These are phyloP conservation scores for Colletotrichum agaves DNA, from an alignment of 2,329 filamentous ascomycete species.

Conservation along the genomic window DNA sequence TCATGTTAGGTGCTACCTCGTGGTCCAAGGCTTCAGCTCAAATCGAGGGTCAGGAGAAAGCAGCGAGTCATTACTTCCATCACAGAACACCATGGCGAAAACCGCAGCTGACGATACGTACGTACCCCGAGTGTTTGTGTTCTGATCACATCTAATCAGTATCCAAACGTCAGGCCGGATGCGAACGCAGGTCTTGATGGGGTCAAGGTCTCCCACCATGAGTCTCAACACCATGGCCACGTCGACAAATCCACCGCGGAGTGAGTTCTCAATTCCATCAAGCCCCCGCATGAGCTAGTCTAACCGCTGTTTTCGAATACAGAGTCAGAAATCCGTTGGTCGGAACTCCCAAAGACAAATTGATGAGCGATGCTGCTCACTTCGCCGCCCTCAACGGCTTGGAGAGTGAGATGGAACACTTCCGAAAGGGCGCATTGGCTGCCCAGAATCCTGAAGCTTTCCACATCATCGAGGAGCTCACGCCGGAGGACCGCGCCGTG, in stretches of 20 bases:
- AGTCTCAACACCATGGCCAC: neutral
- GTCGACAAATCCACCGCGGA: neutral
- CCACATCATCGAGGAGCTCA: conserved; percentile 57
- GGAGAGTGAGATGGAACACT: conserved; percentile 51
- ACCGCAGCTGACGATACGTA: neutral
- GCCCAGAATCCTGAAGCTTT: conserved; percentile 62
- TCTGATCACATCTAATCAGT: too few relatives aligned
- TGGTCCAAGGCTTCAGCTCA: neutral
- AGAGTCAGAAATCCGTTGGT: conserved; percentile 10
- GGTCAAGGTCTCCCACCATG: neutral
- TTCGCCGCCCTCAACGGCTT: conserved; percentile 62
- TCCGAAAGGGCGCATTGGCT: conserved; percentile 59
- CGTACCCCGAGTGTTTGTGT: neutral
- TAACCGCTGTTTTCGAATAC: neutral
- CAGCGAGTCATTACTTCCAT: neutral
- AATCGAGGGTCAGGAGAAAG: neutral
- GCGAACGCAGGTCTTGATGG: neutral
- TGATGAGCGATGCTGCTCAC: conserved; percentile 63
- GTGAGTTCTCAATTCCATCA: neutral
- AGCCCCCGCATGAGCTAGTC: neutral
- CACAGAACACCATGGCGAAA: conserved; percentile 1
- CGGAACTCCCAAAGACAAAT: conserved; percentile 62
- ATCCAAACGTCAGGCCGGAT: too few relatives aligned
- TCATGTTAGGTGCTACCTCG: neutral
- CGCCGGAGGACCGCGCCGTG: conserved; percentile 52